Evolutionary conservation across 495 filamentous ascomycete species (phyloP), one percentile per base, ranked within the genome.

Genomic region (Opeltia flavorubescens): DNA sequence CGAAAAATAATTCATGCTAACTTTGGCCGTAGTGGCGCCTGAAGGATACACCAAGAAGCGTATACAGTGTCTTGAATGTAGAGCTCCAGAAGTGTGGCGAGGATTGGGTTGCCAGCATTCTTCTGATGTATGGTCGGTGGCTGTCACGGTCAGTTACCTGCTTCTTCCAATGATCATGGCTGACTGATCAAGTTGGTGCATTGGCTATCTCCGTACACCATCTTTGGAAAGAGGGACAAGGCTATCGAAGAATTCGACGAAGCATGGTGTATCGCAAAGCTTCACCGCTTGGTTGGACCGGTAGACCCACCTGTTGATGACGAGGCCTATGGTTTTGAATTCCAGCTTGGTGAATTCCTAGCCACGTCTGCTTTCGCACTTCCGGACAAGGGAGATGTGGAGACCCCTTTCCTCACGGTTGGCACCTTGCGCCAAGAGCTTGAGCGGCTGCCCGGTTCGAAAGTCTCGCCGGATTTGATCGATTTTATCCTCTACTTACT

Each of bases 1-100:
- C 17, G 31, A 44, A 24, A 43, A 24, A 41, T 42, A n/a, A 47
- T 33, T 35, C 29, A 21, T 45, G 25, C 36, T 31, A 23, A 46
- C 52, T 28, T 53, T 48, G 5, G 36, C 45, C 15, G 36, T 31
- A 53, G 55, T 58, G 53, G 45, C 55, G 46, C 44, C 34, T 27
- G 55, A 51, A 35, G 55, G 55, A 4, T 58, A 53, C 53, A 48
- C 52, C 35, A 52, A 51, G 48, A 57, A 40, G 12, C 51, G 56
- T 23, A 31, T 54, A 51, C 51, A 58, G 39, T 42, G 46, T 43
- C 55, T 55, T 24, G 33, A 26, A 41, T 53, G 49, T 45, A 41
- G 56, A 39, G 56, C 56, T 17, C 56, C 56, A 40, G 54, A 59
- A 46, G 56, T 56, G 25, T 59, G 56, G 56, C 53, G 46, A 54